Evolutionary conservation across 495 filamentous ascomycete genomes (phyloP).

Genomic region (Penicillium lagena): DNA sequence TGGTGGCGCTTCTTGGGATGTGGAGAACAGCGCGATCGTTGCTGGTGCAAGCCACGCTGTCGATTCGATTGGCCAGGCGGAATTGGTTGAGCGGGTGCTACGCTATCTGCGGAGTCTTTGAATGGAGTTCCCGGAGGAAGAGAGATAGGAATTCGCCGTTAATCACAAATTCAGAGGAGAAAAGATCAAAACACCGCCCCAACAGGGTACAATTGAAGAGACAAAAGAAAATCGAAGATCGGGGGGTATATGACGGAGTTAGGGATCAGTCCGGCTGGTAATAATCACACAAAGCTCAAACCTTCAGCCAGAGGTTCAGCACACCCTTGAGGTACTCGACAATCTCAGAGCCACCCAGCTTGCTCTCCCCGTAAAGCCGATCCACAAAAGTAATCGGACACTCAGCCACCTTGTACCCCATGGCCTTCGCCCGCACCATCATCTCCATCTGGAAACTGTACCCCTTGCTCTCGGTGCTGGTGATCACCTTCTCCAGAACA

Average conservation of each 20-base stretch:
- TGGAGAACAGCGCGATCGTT: constrained; percentile 52
- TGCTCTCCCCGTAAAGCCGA: constrained; percentile 89
- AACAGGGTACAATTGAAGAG: constrained; percentile 12
- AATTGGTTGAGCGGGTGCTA: constrained; percentile 48
- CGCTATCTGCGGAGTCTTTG: constrained; percentile 49
- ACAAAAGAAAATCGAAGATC: constrained; percentile 10
- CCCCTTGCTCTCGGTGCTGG: constrained; percentile 84
- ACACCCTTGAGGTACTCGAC: constrained; percentile 98
- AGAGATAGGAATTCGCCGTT: too few relatives aligned
- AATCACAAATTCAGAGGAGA: not conserved
- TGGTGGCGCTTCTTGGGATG: constrained; percentile 40
- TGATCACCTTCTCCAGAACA: constrained; percentile 80
- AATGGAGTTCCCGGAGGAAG: not conserved
- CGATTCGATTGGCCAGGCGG: constrained; percentile 37
- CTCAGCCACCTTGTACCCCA: constrained; percentile 86
- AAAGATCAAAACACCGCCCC: constrained; percentile 8
- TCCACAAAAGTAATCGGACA: constrained; percentile 96
- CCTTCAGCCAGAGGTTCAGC: constrained; percentile 80
- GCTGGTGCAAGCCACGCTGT: constrained; percentile 58
- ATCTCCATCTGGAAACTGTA: constrained; percentile 99
- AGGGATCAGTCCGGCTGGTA: not conserved
- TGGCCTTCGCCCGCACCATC: constrained; percentile 88
- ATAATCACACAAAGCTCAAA: constrained; percentile 33
- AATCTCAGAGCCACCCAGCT: constrained; percentile 92
- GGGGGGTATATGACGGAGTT: constrained; percentile 20